phyloP scores from a whole-genome alignment of 805 yeast genomes.

The Myxozyma neotropica region DNA sequence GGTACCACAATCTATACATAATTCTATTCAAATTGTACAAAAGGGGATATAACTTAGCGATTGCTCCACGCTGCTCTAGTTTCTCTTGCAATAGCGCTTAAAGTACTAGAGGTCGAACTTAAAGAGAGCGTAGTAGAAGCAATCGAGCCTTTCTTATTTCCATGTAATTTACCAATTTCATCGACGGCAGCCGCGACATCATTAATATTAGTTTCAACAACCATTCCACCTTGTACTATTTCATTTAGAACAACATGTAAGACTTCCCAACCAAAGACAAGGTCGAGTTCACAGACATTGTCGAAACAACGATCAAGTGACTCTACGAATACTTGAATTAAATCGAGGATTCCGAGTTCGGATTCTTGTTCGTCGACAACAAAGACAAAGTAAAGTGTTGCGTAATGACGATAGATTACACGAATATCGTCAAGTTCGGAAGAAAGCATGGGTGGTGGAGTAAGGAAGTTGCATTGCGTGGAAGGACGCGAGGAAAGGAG shows the following conservation, averaged over 20 bases:
- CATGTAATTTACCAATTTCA: conserved; percentile 36
- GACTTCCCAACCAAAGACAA: conserved; percentile 99
- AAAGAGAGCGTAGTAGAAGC: conserved; percentile 29
- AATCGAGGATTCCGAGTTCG: conserved; percentile 88
- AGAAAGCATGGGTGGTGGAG: conserved; percentile 77
- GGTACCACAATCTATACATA: too few species aligned
- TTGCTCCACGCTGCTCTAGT: conserved; percentile 34
- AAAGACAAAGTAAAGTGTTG: conserved; percentile 93
- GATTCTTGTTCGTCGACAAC: conserved; percentile 95
- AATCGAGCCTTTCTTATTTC: conserved; percentile 29
- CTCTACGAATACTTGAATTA: conserved; percentile 96
- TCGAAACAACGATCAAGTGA: conserved; percentile 89
- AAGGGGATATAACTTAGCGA: conserved; percentile 11
- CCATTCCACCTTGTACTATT: conserved; percentile 97
- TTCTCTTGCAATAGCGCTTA: conserved; percentile 30
- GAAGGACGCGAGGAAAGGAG: conserved; percentile 71
- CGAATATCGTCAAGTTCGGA: conserved; percentile 64
- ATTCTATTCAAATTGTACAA: not conserved
- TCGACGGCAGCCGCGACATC: conserved; percentile 69
- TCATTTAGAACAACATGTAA: conserved; percentile 83
- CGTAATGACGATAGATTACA: conserved; percentile 91
- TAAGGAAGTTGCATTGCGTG: conserved; percentile 82
- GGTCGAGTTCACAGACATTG: conserved; percentile 92
- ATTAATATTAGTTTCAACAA: conserved; percentile 83
- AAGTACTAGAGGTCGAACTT: conserved; percentile 28